These are phyloP conservation scores for Staphylotrichum longicolle DNA, from an alignment of 495 filamentous ascomycete genomes.

Conservation along the genomic window DNA sequence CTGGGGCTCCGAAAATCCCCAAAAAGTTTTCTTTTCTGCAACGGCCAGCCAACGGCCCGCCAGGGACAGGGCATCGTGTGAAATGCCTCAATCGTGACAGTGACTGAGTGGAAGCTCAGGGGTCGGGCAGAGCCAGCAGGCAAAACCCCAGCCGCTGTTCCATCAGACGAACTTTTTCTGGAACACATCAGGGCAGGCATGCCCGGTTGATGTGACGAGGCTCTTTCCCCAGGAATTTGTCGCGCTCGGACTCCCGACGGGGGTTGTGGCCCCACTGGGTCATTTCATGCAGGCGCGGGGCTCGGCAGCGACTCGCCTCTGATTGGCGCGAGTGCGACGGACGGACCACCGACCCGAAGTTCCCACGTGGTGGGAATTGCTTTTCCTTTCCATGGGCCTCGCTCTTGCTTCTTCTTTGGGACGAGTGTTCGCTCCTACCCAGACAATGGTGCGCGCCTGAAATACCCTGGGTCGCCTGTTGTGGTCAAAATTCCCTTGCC, in stretches of 20 bases:
- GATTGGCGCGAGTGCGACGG: not conserved
- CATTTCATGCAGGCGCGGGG: constrained; percentile 4
- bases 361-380: constrained; percentile 10
- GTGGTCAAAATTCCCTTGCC: too few species aligned
- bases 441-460: too few species aligned
- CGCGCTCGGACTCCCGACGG: not conserved
- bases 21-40: not conserved
- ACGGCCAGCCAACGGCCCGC: not conserved
- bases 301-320: not conserved
- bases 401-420: not conserved
- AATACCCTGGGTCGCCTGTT: too few species aligned
- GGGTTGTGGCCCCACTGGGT: not conserved
- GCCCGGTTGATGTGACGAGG: not conserved
- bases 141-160: constrained; percentile 2
- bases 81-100: not conserved
- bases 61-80: not conserved
- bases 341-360: constrained; percentile 7
- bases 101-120: not conserved
- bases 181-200: constrained; percentile 1
- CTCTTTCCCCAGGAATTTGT: constrained; percentile 15
- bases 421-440: not conserved
- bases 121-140: not conserved
- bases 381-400: not conserved
- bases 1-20: not conserved
- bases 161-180: constrained; percentile 21